phyloP scores from a whole-genome alignment of 768 basidiomycete species.

The Lactarius sp. region DNA sequence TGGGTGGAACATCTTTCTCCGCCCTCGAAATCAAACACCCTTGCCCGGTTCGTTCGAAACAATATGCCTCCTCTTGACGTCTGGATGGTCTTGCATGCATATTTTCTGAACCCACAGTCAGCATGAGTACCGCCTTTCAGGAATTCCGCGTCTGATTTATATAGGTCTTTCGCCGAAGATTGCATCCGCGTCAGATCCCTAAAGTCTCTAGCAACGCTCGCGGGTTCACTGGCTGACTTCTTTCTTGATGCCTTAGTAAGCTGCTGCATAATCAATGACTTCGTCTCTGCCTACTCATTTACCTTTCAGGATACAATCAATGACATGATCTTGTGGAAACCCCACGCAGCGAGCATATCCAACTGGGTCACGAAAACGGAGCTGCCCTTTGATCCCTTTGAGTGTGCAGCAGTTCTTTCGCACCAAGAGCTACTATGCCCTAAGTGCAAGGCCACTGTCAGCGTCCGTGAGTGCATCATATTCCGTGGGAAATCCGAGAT shows the following conservation, averaged over 20 bases:
- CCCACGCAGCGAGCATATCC: constrained; percentile 12
- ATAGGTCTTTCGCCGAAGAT: constrained; percentile 29
- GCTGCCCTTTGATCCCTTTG: constrained; percentile 34
- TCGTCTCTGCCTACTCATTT: background rate
- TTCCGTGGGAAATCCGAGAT: constrained; percentile 8
- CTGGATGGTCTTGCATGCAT: constrained; percentile 43
- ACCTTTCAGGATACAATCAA: constrained; percentile 23
- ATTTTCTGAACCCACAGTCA: constrained; percentile 38
- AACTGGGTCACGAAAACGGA: constrained; percentile 27
- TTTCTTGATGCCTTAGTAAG: constrained; percentile 18
- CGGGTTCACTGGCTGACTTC: background rate
- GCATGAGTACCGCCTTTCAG: background rate
- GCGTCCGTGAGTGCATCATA: constrained; percentile 32
- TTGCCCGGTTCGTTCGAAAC: constrained; percentile 28
- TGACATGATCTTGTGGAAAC: constrained; percentile 24
- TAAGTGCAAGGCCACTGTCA: constrained; percentile 30
- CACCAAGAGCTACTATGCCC: constrained; percentile 35
- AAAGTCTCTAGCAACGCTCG: background rate
- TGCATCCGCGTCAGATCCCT: constrained; percentile 15
- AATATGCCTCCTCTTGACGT: constrained; percentile 37
- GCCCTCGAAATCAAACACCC: constrained; percentile 22
- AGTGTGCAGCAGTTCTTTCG: constrained; percentile 29
- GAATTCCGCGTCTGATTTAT: background rate
- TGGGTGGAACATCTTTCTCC: constrained; percentile 30
- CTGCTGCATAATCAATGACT: background rate